Percentiles rank a stretch among this genome's conserved stretches.
phyloP scores from a whole-genome alignment of 1,139 yeast genomes.

The Debaryomycetaceae sp. region DNA sequence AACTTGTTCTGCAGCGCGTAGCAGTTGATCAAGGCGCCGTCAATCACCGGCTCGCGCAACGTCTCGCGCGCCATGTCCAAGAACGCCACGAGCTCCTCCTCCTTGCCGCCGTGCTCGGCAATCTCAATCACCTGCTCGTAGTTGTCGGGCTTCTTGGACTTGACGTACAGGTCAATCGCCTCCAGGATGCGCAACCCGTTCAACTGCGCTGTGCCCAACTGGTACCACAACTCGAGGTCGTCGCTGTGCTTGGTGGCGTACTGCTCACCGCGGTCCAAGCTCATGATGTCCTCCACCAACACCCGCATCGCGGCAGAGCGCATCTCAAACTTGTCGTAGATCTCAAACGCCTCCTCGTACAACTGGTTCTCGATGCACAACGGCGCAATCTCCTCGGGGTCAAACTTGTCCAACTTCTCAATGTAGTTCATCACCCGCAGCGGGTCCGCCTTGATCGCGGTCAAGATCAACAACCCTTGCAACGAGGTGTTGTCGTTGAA shows the following conservation, averaged over 20 bases:
- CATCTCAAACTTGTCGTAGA: conserved; percentile 80
- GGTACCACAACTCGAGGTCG: conserved; percentile 86
- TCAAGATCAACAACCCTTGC: conserved; percentile 86
- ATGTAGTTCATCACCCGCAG: conserved; percentile 78
- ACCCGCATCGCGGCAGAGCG: conserved; percentile 82
- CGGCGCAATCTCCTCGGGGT: conserved; percentile 91
- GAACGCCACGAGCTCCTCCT: conserved; percentile 84
- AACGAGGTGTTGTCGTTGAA: conserved; percentile 91
- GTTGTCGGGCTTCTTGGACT: conserved; percentile 88
- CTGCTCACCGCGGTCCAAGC: conserved; percentile 90
- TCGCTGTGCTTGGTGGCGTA: conserved; percentile 84
- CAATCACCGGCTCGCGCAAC: conserved; percentile 86
- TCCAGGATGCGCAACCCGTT: conserved; percentile 91
- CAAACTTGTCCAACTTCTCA: conserved; percentile 86
- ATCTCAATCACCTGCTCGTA: conserved; percentile 90
- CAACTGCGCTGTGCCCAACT: conserved; percentile 93
- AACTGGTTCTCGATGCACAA: conserved; percentile 85
- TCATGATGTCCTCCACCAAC: conserved; percentile 86
- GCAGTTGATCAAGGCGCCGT: conserved; percentile 84
- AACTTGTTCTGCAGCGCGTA: conserved; percentile 78
- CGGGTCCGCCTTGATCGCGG: conserved; percentile 94
- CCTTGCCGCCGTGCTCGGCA: conserved; percentile 94
- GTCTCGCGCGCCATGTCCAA: conserved; percentile 92
- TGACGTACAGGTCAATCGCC: conserved; percentile 84
- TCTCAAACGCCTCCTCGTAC: conserved; percentile 91